A percentile compares a stretch with the other conserved stretches of the same genome.
Conservation (phyloP, 768 basidiomycete genomes). For the Hygrophorus russula region DNA sequence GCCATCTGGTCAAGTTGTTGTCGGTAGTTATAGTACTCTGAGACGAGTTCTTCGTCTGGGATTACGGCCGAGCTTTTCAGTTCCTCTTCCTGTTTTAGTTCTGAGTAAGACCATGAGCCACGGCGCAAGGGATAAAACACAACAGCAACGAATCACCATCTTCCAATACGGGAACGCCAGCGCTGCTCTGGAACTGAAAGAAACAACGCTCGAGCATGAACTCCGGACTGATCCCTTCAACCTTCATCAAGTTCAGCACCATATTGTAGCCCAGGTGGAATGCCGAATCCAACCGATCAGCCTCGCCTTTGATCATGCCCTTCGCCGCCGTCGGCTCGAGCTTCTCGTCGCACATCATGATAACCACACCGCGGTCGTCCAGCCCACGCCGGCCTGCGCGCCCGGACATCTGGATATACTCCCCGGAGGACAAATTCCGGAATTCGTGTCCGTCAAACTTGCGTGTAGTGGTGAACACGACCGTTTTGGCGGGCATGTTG, state of each 20-base stretch:
- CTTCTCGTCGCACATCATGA: constrained; percentile 99
- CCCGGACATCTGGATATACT: constrained; percentile 99
- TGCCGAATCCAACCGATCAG: constrained; percentile 92
- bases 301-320: constrained; percentile 96
- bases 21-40: constrained; percentile 88
- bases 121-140: background rate
- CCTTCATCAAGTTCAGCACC: constrained; percentile 96
- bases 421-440: constrained; percentile 84
- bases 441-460: constrained; percentile 97
- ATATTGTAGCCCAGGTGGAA: constrained; percentile 99
- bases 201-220: constrained; percentile 97
- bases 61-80: constrained; percentile 54
- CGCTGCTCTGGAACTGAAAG: constrained; percentile 95
- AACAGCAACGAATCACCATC: constrained; percentile 44
- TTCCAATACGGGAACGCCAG: constrained; percentile 78
- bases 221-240: constrained; percentile 96
- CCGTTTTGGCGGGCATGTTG: constrained; percentile 99
- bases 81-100: constrained; percentile 65
- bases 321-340: constrained; percentile 88
- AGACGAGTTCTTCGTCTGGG: constrained; percentile 72
- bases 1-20: constrained; percentile 86
- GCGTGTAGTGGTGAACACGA: constrained; percentile 90
- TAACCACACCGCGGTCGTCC: constrained; percentile 97
- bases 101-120: constrained; percentile 26
- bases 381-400: constrained; percentile 94